phyloP scores from a whole-genome alignment of 164 flowering plant species.

The Chloranthus sessilifolius region DNA sequence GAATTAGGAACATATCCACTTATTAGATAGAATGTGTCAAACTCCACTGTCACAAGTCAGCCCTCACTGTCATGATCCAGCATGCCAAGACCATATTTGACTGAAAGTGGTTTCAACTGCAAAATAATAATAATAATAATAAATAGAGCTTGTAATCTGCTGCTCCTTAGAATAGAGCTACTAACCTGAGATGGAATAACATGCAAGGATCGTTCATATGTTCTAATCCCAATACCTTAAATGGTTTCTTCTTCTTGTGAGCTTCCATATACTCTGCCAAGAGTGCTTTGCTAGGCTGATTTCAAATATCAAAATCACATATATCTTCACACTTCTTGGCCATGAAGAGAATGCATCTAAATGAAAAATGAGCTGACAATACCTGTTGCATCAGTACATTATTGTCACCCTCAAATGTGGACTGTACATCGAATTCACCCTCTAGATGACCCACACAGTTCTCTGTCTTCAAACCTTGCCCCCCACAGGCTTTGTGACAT shows the following conservation, averaged over 20 bases:
- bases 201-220: conserved; percentile 73
- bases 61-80: conserved; percentile 94
- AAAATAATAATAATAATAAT: no score
- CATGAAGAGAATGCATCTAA: no score
- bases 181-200: conserved; percentile 62
- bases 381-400: conserved; percentile 98
- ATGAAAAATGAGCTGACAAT: conserved; percentile 2
- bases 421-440: conserved; percentile 86
- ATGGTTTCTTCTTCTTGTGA: conserved; percentile 53
- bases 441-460: conserved; percentile 83
- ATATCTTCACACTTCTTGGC: no score
- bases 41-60: conserved; percentile 84
- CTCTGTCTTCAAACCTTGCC: conserved; percentile 96
- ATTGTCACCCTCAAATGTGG: conserved; percentile 97
- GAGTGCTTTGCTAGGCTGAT: conserved; percentile 92
- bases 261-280: conserved; percentile 57
- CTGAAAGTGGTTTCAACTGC: conserved; percentile 91
- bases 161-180: conserved; percentile 51
- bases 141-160: conserved; percentile 91
- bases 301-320: conserved; percentile 9
- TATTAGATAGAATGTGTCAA: conserved; percentile 71
- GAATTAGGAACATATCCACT: conserved; percentile 91
- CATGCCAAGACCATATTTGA: conserved; percentile 83
- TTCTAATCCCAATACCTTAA: conserved; percentile 77
- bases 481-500: conserved; percentile 99